Base-by-base conservation (phyloP, 2,329 filamentous ascomycete species). In the Penicillium palitans region DNA sequence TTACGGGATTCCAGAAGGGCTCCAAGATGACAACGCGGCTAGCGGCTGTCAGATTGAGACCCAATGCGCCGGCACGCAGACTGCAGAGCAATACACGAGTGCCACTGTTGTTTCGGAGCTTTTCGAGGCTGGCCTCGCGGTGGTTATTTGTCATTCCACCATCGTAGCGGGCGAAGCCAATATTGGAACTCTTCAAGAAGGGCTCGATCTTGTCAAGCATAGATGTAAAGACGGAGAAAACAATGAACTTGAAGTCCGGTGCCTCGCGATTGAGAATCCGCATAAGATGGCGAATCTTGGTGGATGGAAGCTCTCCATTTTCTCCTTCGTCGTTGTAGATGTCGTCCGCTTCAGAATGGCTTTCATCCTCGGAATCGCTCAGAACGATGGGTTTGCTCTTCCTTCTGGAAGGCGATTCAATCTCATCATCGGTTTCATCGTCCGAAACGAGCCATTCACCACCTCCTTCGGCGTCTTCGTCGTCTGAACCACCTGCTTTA, bases 141-240 rank as follows among this genome's bases (percentile, higher is more conserved):
- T 87, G 85, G 69, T 98, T 93, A 72, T 97, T 97, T 71, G 87
- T 86, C 95, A 99, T 99, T 67, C 87, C 86, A 56, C 95, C 95
- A 72, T 99, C 95, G 76, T 99, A 99, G 55, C 95, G 90, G 17
- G 90, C 90, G 71, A 89, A 96, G 60, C 83, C 84, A 74, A 96
- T 88, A 15, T 87, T 85, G 15, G 89, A 87, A 49, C 86, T 83
- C 46, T 83, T 82, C 59, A 99, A 81, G 76, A 98, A 97, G 2
- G 95, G 95, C 72, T 98, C 92, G 62, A 99, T 87, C 29, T 98
- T 87, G 78, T 98, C 90, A 46, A 99, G 86, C 95, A 99, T 99
- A 0, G 91, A 95, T 0, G 95, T 99, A 77, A 99, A 99, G 69
- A 98, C 91, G 1, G 92, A 96, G 77, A 99, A 99, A 63, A 99